Evolutionary conservation across 2,329 filamentous ascomycete genomes (phyloP).

Genomic region (Hirsutella minnesotensis): DNA sequence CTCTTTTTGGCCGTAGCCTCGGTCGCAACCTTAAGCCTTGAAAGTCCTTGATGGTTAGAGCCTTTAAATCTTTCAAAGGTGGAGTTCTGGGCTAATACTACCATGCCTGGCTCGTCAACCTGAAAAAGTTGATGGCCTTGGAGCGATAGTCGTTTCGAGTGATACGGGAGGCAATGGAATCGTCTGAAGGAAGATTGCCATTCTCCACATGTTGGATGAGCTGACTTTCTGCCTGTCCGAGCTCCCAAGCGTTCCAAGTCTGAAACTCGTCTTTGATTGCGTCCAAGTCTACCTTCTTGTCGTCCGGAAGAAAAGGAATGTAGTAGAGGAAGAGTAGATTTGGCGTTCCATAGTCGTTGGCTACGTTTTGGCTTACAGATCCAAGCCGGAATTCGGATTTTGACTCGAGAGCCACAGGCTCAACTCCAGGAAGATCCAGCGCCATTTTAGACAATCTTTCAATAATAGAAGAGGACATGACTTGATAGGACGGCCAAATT

Average conservation of each 20-base stretch:
- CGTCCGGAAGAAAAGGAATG: slow-evolving; percentile 1
- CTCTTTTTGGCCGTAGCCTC: too few species aligned
- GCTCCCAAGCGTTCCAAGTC: slow-evolving; percentile 4
- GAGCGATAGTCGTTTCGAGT: slow-evolving; percentile 1
- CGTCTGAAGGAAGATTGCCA: slow-evolving; percentile 2
- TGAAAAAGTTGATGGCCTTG: slow-evolving; percentile 1
- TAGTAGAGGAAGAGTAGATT: slow-evolving; percentile 3
- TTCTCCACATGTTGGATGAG: neutral
- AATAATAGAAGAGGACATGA: too few species aligned
- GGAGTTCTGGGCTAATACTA: neutral
- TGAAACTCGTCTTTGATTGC: slow-evolving; percentile 2
- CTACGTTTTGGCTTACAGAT: neutral
- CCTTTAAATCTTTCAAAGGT: too few species aligned
- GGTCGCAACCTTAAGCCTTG: too few species aligned
- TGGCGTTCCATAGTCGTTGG: slow-evolving; percentile 1
- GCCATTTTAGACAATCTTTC: too few species aligned
- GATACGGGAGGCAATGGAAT: slow-evolving; percentile 3
- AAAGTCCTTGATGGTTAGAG: too few species aligned
- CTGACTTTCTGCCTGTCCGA: slow-evolving; percentile 3
- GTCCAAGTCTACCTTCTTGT: neutral
- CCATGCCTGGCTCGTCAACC: neutral
- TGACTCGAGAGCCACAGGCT: neutral
- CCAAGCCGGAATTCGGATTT: neutral
- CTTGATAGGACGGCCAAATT: too few species aligned
- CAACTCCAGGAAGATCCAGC: neutral